Conservation (phyloP, 805 yeast genomes). For the Saccharomycopsis synnaedendra region DNA sequence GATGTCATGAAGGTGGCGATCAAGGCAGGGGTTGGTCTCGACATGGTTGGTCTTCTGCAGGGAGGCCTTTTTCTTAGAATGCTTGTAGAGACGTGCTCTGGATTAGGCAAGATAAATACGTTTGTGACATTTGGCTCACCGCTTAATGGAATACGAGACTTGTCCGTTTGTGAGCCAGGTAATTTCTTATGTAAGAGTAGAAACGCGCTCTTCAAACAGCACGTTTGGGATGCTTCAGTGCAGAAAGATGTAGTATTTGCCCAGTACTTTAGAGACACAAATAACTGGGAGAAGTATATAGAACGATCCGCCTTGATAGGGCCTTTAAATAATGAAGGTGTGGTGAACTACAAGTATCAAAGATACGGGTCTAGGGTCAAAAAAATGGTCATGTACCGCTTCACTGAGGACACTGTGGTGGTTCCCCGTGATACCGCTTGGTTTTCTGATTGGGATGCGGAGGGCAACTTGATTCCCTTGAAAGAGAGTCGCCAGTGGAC, state of each 20-base stretch:
- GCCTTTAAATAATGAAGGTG: constrained; percentile 52
- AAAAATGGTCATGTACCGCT: constrained; percentile 47
- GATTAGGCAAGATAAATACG: constrained; percentile 30
- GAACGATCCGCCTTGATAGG: constrained; percentile 49
- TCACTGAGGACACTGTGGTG: constrained; percentile 52
- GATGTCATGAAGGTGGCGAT: constrained; percentile 27
- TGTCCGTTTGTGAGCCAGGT: constrained; percentile 59
- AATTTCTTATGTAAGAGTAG: constrained; percentile 72
- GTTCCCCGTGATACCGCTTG: constrained; percentile 66
- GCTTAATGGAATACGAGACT: constrained; percentile 61
- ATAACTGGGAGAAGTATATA: constrained; percentile 32
- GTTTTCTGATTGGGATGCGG: constrained; percentile 28
- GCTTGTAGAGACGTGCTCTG: constrained; percentile 47
- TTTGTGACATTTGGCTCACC: constrained; percentile 75
- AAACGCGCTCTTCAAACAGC: constrained; percentile 52
- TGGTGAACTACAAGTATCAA: constrained; percentile 21
- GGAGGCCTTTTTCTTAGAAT: constrained; percentile 76
- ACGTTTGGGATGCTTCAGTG: constrained; percentile 45
- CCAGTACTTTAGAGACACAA: constrained; percentile 56
- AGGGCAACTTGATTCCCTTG: constrained; percentile 29
- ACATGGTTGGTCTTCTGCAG: constrained; percentile 72
- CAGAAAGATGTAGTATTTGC: constrained; percentile 58
- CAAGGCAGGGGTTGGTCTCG: constrained; percentile 35
- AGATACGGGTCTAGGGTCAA: constrained; percentile 33
- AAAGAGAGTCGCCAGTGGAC: constrained; percentile 37